Conservation (phyloP, 108 stramenopile genomes). For the Asterionellopsis glacialis region DNA sequence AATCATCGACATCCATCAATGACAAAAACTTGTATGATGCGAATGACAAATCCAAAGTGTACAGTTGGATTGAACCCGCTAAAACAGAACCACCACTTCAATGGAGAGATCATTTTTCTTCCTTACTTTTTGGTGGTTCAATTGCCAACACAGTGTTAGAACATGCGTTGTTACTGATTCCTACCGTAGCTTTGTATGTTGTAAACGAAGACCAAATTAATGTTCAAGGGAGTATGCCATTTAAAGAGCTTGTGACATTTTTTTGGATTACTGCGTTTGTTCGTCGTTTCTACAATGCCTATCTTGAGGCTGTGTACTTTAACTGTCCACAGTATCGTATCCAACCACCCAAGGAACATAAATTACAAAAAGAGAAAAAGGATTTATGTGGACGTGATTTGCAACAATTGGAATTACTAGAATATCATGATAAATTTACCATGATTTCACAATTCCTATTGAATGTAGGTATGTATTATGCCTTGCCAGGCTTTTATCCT, state of each 20-base stretch:
- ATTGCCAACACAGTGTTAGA: neutral
- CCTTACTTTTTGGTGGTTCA: slow-evolving; percentile 9
- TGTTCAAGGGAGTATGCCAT: slow-evolving; percentile 5
- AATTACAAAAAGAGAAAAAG: neutral
- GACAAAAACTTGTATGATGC: neutral
- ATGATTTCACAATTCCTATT: slow-evolving; percentile 10
- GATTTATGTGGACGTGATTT: slow-evolving; percentile 11
- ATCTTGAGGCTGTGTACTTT: slow-evolving; percentile 23
- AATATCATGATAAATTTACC: slow-evolving; percentile 15
- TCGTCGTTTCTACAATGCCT: slow-evolving; percentile 14
- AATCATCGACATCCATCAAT: neutral
- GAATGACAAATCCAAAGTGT: neutral
- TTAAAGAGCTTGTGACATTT: slow-evolving; percentile 7
- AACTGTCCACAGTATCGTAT: slow-evolving; percentile 8
- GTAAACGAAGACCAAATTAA: neutral
- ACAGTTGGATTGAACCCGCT: slow-evolving; percentile 8
- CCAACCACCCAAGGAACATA: slow-evolving; percentile 14
- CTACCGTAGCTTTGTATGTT: neutral
- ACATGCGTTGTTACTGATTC: neutral
- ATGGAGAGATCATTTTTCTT: slow-evolving; percentile 8
- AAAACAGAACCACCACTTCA: neutral
- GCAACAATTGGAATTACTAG: slow-evolving; percentile 8
- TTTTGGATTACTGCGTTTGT: slow-evolving; percentile 4
- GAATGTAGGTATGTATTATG: slow-evolving; percentile 12
- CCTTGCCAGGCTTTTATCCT: slow-evolving; percentile 9